Base-by-base conservation (phyloP, 352 stramenopile genomes). In the Globisporangium megalacanthum region DNA sequence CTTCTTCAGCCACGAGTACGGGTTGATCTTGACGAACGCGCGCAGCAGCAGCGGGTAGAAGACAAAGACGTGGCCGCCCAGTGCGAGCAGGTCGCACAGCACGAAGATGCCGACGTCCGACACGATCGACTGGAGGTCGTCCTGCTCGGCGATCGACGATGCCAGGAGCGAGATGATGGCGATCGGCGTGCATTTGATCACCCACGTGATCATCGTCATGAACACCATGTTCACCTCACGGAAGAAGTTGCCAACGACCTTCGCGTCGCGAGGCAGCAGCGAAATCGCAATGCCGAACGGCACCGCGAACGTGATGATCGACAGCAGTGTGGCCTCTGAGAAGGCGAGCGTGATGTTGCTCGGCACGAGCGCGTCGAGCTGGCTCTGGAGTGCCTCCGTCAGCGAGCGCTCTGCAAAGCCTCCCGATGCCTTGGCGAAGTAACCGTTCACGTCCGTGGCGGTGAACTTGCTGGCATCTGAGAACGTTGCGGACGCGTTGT, bases 1-100 rank as follows among this genome's bases (percentile, higher is more conserved):
- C 53, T 86, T 51, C 44, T 64, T 71, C 44, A 93, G 55, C 58
- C 82, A 89, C 54, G 65, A 70, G 62, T 88, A 86, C 37, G 88
- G 75, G 66, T 77, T 89, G 33, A 29, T 29, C 2, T 29, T 1
- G 2, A 4, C 25, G 25, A 29, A 29, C 25, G 25, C 4, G 25
- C 25, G 25, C 25, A 29, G 25, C 25, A 29, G 25, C 25, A 29
- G 25, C 25, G 25, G 25, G 25, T 29, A 29, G 25, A 29, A 29
- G 25, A 29, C 25, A 4, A 29, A n/a, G n/a, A n/a, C n/a, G n/a
- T n/a, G n/a, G n/a, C n/a, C n/a, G n/a, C n/a, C n/a, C n/a, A 29
- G 25, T 29, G 25, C 25, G 4, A 29, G 25, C 25, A 29, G 4
- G 25, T 29, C 25, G 25, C 25, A 29, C 25, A 29, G 25, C 25